These are phyloP conservation scores for Kodamaea arcana DNA, from an alignment of 1,139 yeast genomes.

Conservation along the genomic window DNA sequence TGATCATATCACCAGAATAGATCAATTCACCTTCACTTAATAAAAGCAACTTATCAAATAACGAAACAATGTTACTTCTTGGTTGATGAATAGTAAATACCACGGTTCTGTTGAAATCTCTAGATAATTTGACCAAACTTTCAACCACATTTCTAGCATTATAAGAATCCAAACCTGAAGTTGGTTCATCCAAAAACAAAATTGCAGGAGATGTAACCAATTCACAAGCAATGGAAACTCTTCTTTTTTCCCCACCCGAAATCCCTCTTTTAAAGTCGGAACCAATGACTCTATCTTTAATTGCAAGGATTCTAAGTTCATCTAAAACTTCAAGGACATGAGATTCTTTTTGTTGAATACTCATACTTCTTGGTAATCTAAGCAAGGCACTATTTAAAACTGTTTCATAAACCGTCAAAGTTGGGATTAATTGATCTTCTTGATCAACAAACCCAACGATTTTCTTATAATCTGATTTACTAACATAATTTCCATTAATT, in stretches of 20 bases:
- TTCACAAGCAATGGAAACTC: conserved; percentile 89
- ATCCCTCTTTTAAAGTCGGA: conserved; percentile 88
- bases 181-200: conserved; percentile 81
- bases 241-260: conserved; percentile 88
- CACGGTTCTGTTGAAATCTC: conserved; percentile 79
- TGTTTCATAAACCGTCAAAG: conserved; percentile 92
- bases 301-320: conserved; percentile 77
- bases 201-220: conserved; percentile 82
- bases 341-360: conserved; percentile 63
- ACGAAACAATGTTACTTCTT: conserved; percentile 89
- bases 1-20: conserved; percentile 78
- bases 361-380: conserved; percentile 79
- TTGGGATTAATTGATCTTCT: conserved; percentile 86
- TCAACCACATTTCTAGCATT: conserved; percentile 92
- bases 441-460: conserved; percentile 96
- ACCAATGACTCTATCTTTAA: conserved; percentile 85
- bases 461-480: conserved; percentile 48
- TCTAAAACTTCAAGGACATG: conserved; percentile 81
- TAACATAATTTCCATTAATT: conserved; percentile 63
- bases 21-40: conserved; percentile 83
- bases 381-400: conserved; percentile 87
- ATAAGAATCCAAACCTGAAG: conserved; percentile 91
- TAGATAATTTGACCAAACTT: conserved; percentile 72
- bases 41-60: conserved; percentile 77
- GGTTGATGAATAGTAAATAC: conserved; percentile 96